These are phyloP conservation scores for Saccharomyces pastorianus DNA, from an alignment of 1,139 yeast species.

Conservation along the genomic window DNA sequence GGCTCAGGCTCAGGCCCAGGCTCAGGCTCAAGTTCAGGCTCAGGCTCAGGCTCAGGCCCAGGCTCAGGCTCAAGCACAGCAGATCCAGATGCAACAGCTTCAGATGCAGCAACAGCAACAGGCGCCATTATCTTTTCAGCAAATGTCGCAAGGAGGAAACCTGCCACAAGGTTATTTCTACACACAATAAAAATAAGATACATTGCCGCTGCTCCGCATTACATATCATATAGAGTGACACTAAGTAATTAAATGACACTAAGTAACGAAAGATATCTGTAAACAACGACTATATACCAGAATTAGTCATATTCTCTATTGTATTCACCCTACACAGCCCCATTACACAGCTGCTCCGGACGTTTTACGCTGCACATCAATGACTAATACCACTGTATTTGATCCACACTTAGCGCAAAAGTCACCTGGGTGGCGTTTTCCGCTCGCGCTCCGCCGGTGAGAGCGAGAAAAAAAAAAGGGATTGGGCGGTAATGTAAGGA, in stretches of 20 bases:
- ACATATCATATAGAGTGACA: background rate
- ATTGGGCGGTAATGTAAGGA: background rate
- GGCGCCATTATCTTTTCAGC: constrained; percentile 11
- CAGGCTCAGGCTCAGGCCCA: constrained; percentile 16
- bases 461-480: background rate
- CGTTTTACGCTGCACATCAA: no score
- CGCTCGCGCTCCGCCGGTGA: background rate
- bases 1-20: constrained; percentile 9
- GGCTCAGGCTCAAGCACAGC: constrained; percentile 35
- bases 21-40: background rate
- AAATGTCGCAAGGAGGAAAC: constrained; percentile 13
- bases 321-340: background rate
- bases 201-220: background rate
- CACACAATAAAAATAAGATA: background rate
- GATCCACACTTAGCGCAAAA: background rate
- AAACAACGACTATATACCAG: background rate
- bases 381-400: background rate
- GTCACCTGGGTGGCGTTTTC: background rate
- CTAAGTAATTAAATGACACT: background rate
- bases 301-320: background rate
- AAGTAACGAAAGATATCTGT: background rate
- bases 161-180: constrained; percentile 5
- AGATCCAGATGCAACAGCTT: constrained; percentile 29
- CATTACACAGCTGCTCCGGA: no score
- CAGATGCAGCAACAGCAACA: constrained; percentile 18